A percentile compares a stretch with the other conserved stretches of the same genome.
Evolutionary conservation across 2,329 filamentous ascomycete genomes (phyloP).

Genomic region (Drechslerella coelobrocha): DNA sequence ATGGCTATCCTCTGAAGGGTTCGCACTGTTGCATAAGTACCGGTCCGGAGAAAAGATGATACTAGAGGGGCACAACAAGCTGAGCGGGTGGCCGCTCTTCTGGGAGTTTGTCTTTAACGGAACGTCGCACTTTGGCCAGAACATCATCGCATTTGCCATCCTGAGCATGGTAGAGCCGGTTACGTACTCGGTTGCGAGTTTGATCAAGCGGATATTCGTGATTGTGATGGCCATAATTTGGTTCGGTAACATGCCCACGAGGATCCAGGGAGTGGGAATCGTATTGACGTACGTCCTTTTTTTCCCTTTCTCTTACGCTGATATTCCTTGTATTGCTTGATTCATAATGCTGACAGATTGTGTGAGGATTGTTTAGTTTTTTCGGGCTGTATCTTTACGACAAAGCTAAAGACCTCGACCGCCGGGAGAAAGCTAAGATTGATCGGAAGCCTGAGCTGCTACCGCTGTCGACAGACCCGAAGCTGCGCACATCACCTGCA

Average conservation of each 20-base stretch:
- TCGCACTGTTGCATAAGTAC: conserved; percentile 77
- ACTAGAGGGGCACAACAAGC: conserved; percentile 73
- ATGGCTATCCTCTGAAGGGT: conserved; percentile 91
- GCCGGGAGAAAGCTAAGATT: conserved; percentile 71
- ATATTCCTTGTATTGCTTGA: too few species aligned
- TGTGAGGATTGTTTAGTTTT: conserved; percentile 63
- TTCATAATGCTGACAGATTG: background rate
- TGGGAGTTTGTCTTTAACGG: conserved; percentile 98
- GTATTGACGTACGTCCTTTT: conserved; percentile 68
- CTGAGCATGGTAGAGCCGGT: conserved; percentile 94
- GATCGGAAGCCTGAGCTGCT: conserved; percentile 71
- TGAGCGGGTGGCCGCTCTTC: conserved; percentile 61
- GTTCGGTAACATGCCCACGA: conserved; percentile 90
- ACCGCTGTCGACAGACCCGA: conserved; percentile 63
- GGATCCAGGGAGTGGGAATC: conserved; percentile 83
- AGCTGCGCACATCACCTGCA: conserved; percentile 58
- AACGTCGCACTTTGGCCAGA: conserved; percentile 93
- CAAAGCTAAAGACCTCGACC: conserved; percentile 84
- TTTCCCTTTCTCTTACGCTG: background rate
- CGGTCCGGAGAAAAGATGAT: conserved; percentile 80
- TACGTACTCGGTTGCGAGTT: conserved; percentile 92
- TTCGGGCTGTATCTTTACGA: conserved; percentile 94
- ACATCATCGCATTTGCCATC: conserved; percentile 90
- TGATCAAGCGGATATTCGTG: conserved; percentile 97
- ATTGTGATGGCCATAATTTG: conserved; percentile 93